Base-by-base conservation (phyloP, 2,329 filamentous ascomycete species). In the Nemania bipapillata region DNA sequence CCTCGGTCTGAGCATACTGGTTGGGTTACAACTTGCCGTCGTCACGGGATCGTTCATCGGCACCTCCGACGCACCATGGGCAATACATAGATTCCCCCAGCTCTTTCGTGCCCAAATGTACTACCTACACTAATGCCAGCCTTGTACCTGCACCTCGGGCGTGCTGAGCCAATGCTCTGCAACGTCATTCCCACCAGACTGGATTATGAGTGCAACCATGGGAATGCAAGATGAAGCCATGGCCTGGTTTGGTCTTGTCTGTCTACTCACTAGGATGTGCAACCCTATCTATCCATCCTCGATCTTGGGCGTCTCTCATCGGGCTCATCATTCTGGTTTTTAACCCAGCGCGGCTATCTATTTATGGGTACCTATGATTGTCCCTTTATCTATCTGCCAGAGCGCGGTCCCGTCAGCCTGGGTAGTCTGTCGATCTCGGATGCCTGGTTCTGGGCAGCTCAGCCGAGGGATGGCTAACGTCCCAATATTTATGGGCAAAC, bases 61-160 rank as follows among this genome's bases (percentile, higher is more conserved):
- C 42, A 24, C 50, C 37, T 35, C 65, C 60, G 63, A 40, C 42
- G n/a, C 5, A 47, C 4, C 4, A 28, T 12, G 20, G 11, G 37
- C n/a, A 47, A 32, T 26, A 32, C 42, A 30, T 26, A 45, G 24
- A 56, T 12, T 8, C 17, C 17, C 42, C 26, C 26, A 28, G 7
- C 56, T 56, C 49, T 28, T 54, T 35, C 52, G 28, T 28, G 42
- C 37, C 20, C 17, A 15, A 37, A n/a, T 9, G 20, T 28, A 40
- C 49, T 47, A 45, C 37, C 28, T 68, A 45, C 50, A 37, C 65
- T 61, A 26, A 49, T 53, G 47, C 63, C 69, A 60, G 69, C 63
- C 66, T 63, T 69, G 66, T 67, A 69, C 66, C 66, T 69, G 69
- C 66, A 63, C 66, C 56, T 64, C 52, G 32, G 59, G 42, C 20